Evolutionary conservation across 768 basidiomycete species (phyloP).

Genomic region (Leccinum imitatum): DNA sequence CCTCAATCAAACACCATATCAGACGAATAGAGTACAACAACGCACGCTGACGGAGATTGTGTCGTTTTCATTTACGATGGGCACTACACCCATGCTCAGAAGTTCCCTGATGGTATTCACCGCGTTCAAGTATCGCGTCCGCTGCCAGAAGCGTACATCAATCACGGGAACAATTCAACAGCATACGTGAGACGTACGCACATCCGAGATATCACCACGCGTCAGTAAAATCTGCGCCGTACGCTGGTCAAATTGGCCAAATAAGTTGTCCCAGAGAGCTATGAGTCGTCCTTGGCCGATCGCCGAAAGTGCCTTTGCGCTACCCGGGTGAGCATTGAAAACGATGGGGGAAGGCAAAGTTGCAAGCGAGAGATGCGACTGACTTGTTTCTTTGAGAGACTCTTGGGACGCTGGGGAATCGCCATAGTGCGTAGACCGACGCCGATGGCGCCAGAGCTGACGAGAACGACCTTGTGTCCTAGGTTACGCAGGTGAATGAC

Average conservation of each 20-base stretch:
- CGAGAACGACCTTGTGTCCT: conserved; percentile 94
- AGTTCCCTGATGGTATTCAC: conserved; percentile 94
- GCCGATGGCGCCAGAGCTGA: conserved; percentile 96
- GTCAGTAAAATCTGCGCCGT: conserved; percentile 95
- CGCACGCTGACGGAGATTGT: conserved; percentile 95
- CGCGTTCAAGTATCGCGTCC: conserved; percentile 94
- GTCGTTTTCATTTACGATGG: conserved; percentile 99
- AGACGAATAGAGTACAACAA: conserved; percentile 14
- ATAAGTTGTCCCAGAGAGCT: conserved; percentile 95
- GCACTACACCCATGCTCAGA: conserved; percentile 90
- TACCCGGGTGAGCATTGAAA: conserved; percentile 20
- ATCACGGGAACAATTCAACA: neutral
- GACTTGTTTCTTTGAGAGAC: conserved; percentile 88
- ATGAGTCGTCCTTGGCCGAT: conserved; percentile 97
- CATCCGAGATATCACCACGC: conserved; percentile 95
- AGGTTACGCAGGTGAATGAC: conserved; percentile 71
- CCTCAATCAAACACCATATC: conserved; percentile 1
- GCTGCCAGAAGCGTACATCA: conserved; percentile 43
- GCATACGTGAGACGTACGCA: conserved; percentile 37
- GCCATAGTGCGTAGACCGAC: conserved; percentile 94
- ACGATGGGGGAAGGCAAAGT: neutral
- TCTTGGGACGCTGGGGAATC: conserved; percentile 75
- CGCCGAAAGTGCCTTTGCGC: conserved; percentile 82
- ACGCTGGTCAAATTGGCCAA: conserved; percentile 89
- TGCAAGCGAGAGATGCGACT: conserved; percentile 21